Percentiles rank a stretch among this genome's conserved stretches.
These are phyloP conservation scores for Hypomontagnella submonticulosa DNA, from an alignment of 495 filamentous ascomycete genomes.

Conservation along the genomic window DNA sequence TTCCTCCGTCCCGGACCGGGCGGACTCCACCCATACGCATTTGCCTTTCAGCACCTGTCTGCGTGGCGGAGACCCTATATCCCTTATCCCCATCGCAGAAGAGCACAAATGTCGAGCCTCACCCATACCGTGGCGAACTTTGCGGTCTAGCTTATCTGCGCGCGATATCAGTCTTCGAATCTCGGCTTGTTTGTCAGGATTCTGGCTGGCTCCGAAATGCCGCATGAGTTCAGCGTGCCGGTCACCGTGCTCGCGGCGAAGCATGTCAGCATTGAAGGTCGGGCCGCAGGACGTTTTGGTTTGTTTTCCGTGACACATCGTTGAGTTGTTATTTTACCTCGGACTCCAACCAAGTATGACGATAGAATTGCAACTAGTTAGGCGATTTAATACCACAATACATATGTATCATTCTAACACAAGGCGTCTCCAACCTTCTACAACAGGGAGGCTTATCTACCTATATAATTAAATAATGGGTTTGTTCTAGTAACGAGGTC, in stretches of 20 bases:
- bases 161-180: background rate
- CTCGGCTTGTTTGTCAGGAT: slow-evolving; percentile 2
- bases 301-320: slow-evolving; percentile 40
- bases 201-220: slow-evolving; percentile 8
- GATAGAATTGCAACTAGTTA: no score
- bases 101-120: background rate
- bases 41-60: slow-evolving; percentile 25
- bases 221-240: slow-evolving; percentile 10
- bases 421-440: no score
- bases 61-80: slow-evolving; percentile 26
- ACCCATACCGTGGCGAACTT: slow-evolving; percentile 11
- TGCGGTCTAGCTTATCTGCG: background rate
- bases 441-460: no score
- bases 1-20: background rate
- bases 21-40: slow-evolving; percentile 28
- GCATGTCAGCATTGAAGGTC: slow-evolving; percentile 10
- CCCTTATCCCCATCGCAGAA: slow-evolving; percentile 15
- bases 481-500: no score
- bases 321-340: background rate
- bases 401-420: no score
- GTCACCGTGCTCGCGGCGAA: slow-evolving; percentile 18
- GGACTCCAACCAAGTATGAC: no score
- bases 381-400: no score
- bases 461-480: no score
- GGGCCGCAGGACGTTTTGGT: slow-evolving; percentile 45